A percentile compares a stretch with the other conserved stretches of the same genome.
These are phyloP conservation scores for Phytopythium vexans DNA, from an alignment of 352 stramenopile species.

Conservation along the genomic window DNA sequence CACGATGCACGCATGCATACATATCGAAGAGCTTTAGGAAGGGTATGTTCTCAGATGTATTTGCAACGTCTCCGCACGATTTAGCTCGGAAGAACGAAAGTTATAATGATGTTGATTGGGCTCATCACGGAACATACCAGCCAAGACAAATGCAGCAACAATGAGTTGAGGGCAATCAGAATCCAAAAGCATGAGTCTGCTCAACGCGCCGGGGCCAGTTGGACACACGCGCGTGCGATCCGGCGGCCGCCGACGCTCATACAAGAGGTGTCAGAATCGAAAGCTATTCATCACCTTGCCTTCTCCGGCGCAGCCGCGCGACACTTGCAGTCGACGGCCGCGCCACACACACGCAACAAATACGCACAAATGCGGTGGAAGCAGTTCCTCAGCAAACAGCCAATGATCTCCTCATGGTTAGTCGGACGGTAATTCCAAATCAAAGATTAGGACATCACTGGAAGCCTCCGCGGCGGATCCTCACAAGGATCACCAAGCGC, in stretches of 20 bases:
- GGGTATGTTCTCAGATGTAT: conserved; percentile 45
- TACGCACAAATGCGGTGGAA: neutral
- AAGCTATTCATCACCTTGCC: conserved; percentile 86
- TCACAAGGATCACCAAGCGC: neutral
- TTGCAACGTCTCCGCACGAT: conserved; percentile 51
- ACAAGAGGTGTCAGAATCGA: conserved; percentile 91
- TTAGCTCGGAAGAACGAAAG: conserved; percentile 87
- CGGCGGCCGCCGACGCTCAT: conserved; percentile 63
- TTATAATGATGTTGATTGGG: conserved; percentile 77
- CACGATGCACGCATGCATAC: neutral
- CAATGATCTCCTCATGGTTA: conserved; percentile 81
- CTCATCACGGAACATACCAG: conserved; percentile 62
- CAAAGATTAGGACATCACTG: conserved; percentile 81
- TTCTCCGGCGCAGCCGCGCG: neutral
- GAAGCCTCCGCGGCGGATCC: conserved; percentile 25
- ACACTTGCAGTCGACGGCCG: neutral
- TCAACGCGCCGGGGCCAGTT: conserved; percentile 46
- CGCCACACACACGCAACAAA: conserved; percentile 7
- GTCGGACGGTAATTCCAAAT: conserved; percentile 90
- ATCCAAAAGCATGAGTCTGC: conserved; percentile 76
- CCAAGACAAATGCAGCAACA: neutral
- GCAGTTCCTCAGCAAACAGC: conserved; percentile 87
- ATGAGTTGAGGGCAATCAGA: conserved; percentile 38
- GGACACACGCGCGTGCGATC: conserved; percentile 57
- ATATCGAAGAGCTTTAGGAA: neutral